Conservation (phyloP, 345 rosid genomes). For the Corchorus olitorius region DNA sequence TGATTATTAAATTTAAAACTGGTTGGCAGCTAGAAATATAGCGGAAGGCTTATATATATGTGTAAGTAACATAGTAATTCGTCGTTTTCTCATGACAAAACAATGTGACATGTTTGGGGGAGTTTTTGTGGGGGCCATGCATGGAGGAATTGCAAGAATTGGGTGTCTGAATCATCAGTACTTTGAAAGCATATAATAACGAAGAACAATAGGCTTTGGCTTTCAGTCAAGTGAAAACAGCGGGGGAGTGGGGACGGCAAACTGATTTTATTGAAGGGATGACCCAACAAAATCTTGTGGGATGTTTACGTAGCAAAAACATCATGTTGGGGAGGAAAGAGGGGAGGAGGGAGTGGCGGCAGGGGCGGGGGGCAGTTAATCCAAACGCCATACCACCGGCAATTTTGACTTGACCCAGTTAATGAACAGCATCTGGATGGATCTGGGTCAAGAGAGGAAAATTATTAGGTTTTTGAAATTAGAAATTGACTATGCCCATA, state of each 20-base stretch:
- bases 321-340: not conserved
- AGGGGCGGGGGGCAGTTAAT: too few species aligned
- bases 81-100: slow-evolving; percentile 10
- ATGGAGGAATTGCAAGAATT: not conserved
- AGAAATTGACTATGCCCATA: too few species aligned
- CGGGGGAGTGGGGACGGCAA: not conserved
- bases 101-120: not conserved
- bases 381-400: too few species aligned
- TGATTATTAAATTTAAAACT: not conserved
- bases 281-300: slow-evolving; percentile 4
- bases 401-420: too few species aligned
- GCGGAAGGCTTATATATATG: too few species aligned
- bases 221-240: not conserved
- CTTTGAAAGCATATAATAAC: not conserved
- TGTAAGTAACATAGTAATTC: not conserved
- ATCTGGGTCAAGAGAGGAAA: too few species aligned
- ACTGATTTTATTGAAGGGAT: not conserved
- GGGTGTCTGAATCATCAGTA: not conserved
- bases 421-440: too few species aligned
- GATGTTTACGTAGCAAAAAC: not conserved
- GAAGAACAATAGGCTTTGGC: not conserved
- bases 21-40: not conserved
- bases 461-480: too few species aligned
- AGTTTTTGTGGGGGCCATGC: not conserved
- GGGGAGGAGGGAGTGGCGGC: too few species aligned